phyloP scores from a whole-genome alignment of 2,329 filamentous ascomycete genomes.

The Colletotrichum destructivum region DNA sequence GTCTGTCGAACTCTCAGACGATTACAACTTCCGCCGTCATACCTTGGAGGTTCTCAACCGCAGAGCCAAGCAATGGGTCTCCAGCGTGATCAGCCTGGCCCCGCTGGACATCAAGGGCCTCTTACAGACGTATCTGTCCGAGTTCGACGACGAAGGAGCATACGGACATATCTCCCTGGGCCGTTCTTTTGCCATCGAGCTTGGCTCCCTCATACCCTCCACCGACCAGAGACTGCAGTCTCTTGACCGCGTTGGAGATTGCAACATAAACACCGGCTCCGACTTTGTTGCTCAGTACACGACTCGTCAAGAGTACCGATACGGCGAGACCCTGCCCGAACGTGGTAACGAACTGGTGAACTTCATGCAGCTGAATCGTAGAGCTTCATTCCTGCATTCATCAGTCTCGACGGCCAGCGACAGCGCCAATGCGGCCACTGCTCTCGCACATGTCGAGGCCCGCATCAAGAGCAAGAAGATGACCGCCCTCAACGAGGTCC shows the following conservation, averaged over 20 bases:
- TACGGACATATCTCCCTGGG: slow-evolving; percentile 95
- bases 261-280: slow-evolving; percentile 89
- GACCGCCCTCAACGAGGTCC: slow-evolving; percentile 81
- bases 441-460: slow-evolving; percentile 81
- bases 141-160: slow-evolving; percentile 90
- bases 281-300: slow-evolving; percentile 98
- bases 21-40: slow-evolving; percentile 84
- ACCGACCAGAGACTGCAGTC: slow-evolving; percentile 90
- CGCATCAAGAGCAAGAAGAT: slow-evolving; percentile 78
- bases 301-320: slow-evolving; percentile 94
- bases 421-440: slow-evolving; percentile 72
- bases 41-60: slow-evolving; percentile 86
- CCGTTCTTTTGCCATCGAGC: slow-evolving; percentile 92
- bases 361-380: slow-evolving; percentile 69
- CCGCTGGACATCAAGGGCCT: slow-evolving; percentile 95
- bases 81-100: slow-evolving; percentile 83
- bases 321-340: slow-evolving; percentile 82
- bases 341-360: slow-evolving; percentile 77
- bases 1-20: slow-evolving; percentile 91
- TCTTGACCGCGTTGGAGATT: slow-evolving; percentile 81
- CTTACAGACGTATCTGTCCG: slow-evolving; percentile 95
- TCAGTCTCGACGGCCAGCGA: slow-evolving; percentile 67
- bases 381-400: slow-evolving; percentile 66
- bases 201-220: slow-evolving; percentile 87
- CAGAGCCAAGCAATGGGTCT: slow-evolving; percentile 86